Base-by-base conservation (phyloP, 1,284 basidiomycete species). In the Rhodotorula sp. region DNA sequence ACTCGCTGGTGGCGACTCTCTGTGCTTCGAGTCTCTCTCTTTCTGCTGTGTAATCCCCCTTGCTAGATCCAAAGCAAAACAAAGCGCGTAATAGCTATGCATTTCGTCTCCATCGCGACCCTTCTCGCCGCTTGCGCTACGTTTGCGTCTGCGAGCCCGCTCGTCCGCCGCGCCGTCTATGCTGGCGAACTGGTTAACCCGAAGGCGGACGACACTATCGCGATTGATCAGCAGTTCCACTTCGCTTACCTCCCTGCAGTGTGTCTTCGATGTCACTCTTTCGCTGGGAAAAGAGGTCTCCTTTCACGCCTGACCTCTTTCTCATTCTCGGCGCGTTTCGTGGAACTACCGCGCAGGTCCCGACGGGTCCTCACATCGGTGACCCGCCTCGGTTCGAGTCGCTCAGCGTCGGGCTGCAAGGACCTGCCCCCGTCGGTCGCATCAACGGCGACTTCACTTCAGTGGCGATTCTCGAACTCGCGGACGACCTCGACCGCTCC, bases 321-420 rank as follows among this genome's bases (percentile, higher is more conserved):
- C 29, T 56, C 54, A 5, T 20, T 20, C 54, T 20, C 20, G 29
- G 5, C 16, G 5, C 14, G 14, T 29, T 26, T 1, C 52, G 14
- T 3, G 10, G 3, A 12, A 6, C n/a, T 26, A 12, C 16, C 8
- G 20, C 6, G 15, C n/a, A 23, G 23, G n/a, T 23, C 52, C 52
- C 14, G n/a, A 59, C 39, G 39, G 39, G 39, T 0, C 21, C 46
- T 61, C 14, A 10, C 10, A 26, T 18, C 54, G 29, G 29, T 7
- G 6, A 48, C 59, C 46, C 59, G 7, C 31, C 47, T 5, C n/a
- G 18, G 16, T 48, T 61, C 59, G 46, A 20, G 7, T 49, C 46
- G 26, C 46, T 61, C 18, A 47, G 46, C 59, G 47, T 61, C 47
- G 59, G 59, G 3, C n/a, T 61, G n/a, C 59, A 61, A 20, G 59